These are phyloP conservation scores for Hyphodiscus hymeniophilus DNA, from an alignment of 495 filamentous ascomycete species.

Conservation along the genomic window DNA sequence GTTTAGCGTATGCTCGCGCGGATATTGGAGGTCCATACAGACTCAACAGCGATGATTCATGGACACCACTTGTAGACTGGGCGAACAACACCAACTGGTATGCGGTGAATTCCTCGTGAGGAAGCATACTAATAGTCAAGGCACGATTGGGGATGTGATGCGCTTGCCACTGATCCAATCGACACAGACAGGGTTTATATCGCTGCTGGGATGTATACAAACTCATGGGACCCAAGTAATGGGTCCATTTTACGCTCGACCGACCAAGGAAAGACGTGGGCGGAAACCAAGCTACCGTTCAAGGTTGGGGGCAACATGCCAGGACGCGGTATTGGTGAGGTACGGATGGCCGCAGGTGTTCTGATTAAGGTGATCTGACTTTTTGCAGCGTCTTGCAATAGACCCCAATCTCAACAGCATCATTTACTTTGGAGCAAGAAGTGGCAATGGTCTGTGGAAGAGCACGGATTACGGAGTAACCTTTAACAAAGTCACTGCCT, in stretches of 20 bases:
- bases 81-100: conserved; percentile 40
- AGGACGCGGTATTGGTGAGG: conserved; percentile 54
- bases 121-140: not conserved
- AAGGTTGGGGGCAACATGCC: conserved; percentile 59
- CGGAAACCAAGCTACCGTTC: conserved; percentile 39
- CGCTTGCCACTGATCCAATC: conserved; percentile 47
- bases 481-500: conserved; percentile 49
- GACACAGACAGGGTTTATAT: conserved; percentile 47
- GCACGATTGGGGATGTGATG: conserved; percentile 50
- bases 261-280: conserved; percentile 44
- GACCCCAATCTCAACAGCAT: conserved; percentile 49
- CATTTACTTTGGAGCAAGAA: conserved; percentile 50
- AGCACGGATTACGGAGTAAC: conserved; percentile 47
- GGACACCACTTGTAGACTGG: conserved; percentile 48
- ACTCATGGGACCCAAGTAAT: conserved; percentile 47
- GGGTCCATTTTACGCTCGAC: conserved; percentile 42
- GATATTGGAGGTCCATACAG: conserved; percentile 57
- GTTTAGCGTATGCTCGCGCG: conserved; percentile 51
- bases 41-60: conserved; percentile 45
- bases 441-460: conserved; percentile 56
- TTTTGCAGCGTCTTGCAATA: conserved; percentile 39
- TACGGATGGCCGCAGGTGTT: not conserved
- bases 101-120: not conserved
- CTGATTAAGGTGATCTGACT: not conserved
- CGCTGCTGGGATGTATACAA: conserved; percentile 51